These are phyloP conservation scores for Leptographium flavum DNA, from an alignment of 2,329 filamentous ascomycete genomes.

Conservation along the genomic window DNA sequence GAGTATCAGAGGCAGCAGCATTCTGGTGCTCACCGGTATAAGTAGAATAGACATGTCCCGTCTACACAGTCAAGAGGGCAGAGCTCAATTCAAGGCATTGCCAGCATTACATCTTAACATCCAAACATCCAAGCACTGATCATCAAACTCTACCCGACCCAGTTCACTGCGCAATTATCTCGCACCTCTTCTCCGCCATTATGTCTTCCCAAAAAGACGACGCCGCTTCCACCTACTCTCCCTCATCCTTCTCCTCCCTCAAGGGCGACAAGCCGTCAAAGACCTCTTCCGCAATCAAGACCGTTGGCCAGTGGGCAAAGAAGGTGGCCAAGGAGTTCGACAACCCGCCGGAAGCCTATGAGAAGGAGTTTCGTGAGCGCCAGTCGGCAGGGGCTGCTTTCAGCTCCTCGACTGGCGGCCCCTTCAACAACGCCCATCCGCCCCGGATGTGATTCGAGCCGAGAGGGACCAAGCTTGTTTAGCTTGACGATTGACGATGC, in stretches of 20 bases:
- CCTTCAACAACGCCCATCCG: slow-evolving; percentile 1
- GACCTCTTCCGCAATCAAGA: slow-evolving; percentile 4
- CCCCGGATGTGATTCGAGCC: not conserved
- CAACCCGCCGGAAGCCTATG: slow-evolving; percentile 8
- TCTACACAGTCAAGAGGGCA: too few species aligned
- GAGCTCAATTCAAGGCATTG: too few species aligned
- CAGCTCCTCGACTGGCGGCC: not conserved
- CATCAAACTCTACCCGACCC: not conserved
- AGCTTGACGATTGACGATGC: too few species aligned
- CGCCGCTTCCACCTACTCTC: slow-evolving; percentile 17
- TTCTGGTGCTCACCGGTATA: too few species aligned
- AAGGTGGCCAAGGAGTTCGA: slow-evolving; percentile 10
- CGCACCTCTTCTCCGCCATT: too few species aligned
- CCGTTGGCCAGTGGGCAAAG: slow-evolving; percentile 8
- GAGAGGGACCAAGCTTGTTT: not conserved
- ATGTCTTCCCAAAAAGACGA: slow-evolving; percentile 13
- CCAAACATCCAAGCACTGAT: not conserved
- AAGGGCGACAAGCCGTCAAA: not conserved
- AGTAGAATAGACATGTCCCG: too few species aligned
- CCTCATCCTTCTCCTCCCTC: slow-evolving; percentile 9
- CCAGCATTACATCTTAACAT: too few species aligned
- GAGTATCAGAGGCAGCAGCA: too few species aligned
- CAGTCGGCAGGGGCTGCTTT: not conserved
- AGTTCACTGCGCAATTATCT: too few species aligned
- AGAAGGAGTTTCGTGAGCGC: not conserved